Evolutionary conservation across 2,329 filamentous ascomycete species (phyloP).

Genomic region (Bipolaris bicolor): DNA sequence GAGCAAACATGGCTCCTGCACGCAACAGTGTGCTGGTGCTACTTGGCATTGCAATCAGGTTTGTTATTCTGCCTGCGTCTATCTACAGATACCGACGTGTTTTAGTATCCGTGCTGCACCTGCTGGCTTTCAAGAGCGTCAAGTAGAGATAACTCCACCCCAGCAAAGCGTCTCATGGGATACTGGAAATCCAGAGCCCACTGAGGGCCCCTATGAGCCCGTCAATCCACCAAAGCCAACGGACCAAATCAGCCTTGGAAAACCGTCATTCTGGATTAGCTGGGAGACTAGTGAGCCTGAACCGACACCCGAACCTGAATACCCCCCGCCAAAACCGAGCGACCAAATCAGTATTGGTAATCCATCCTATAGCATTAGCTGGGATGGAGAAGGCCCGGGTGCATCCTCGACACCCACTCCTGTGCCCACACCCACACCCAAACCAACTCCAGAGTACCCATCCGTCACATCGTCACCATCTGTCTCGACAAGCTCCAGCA

Average conservation of each 20-base stretch:
- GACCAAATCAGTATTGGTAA: constrained; percentile 11
- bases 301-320: constrained; percentile 11
- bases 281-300: constrained; percentile 9
- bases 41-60: constrained; percentile 37
- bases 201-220: constrained; percentile 17
- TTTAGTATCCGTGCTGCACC: constrained; percentile 30
- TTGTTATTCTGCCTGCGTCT: constrained; percentile 2
- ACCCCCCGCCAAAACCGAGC: constrained; percentile 13
- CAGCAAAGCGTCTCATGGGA: constrained; percentile 29
- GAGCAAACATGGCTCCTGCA: constrained; percentile 33
- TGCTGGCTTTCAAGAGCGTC: constrained; percentile 23
- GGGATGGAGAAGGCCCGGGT: constrained; percentile 13
- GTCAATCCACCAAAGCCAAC: constrained; percentile 14
- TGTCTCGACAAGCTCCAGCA: constrained; percentile 6
- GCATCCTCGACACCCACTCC: constrained; percentile 2
- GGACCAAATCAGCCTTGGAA: constrained; percentile 13
- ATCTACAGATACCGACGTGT: constrained; percentile 9
- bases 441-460: constrained; percentile 11
- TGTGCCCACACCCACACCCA: constrained; percentile 7
- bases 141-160: constrained; percentile 25
- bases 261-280: constrained; percentile 10
- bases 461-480: constrained; percentile 1
- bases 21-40: constrained; percentile 32
- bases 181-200: constrained; percentile 16
- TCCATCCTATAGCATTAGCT: constrained; percentile 12